Evolutionary conservation across 106 monocot species (phyloP).

Genomic region (Ottelia alismoides): DNA sequence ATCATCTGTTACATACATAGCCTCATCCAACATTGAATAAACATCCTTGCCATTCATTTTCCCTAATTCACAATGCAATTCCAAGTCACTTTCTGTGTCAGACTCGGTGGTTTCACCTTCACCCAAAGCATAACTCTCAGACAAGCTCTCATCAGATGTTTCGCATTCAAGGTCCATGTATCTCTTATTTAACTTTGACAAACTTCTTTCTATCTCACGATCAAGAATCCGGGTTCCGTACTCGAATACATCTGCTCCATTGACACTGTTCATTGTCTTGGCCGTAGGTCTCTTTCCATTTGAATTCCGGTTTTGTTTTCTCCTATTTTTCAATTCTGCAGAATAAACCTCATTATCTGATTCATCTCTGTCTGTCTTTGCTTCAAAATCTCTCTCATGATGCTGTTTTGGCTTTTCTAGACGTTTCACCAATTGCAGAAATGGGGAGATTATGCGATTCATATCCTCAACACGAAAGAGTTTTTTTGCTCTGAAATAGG

Average conservation of each 20-base stretch:
- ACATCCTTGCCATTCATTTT: slow-evolving; percentile 30
- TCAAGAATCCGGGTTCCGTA: slow-evolving; percentile 28
- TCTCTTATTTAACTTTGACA: slow-evolving; percentile 72
- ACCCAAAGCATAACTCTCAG: slow-evolving; percentile 45
- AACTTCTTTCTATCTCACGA: slow-evolving; percentile 60
- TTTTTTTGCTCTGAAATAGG: slow-evolving; percentile 41
- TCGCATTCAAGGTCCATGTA: slow-evolving; percentile 66
- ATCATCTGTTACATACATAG: slow-evolving; percentile 55
- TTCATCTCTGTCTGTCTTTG: slow-evolving; percentile 27
- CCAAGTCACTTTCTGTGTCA: slow-evolving; percentile 82
- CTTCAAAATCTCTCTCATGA: slow-evolving; percentile 27
- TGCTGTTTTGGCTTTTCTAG: slow-evolving; percentile 46
- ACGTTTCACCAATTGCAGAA: slow-evolving; percentile 61
- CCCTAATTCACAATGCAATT: slow-evolving; percentile 23
- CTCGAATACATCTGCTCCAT: slow-evolving; percentile 50
- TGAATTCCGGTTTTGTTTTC: slow-evolving; percentile 29
- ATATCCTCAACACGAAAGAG: slow-evolving; percentile 47
- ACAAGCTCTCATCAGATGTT: slow-evolving; percentile 70
- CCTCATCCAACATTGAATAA: slow-evolving; percentile 39
- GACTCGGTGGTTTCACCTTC: slow-evolving; percentile 59
- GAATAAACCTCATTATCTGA: slow-evolving; percentile 30
- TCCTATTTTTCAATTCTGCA: slow-evolving; percentile 43
- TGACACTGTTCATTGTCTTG: slow-evolving; percentile 6
- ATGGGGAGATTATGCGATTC: slow-evolving; percentile 51
- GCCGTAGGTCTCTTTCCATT: slow-evolving; percentile 26